phyloP scores from a whole-genome alignment of 176 grass and related monocot species.

The Sorghum bicolor region Sorghum_bicolor_NCBIv3 NC_012877.2:58131001-58131500 shows the following conservation, averaged over 20 bases:
- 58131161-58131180: background rate
- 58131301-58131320: background rate
- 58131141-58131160: background rate
- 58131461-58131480: constrained; percentile 92
- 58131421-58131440: constrained; percentile 96
- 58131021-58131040: background rate
- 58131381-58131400: constrained; percentile 66
- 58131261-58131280: background rate
- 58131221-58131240: background rate
- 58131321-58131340: constrained; percentile 61
- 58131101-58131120: background rate
- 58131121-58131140: background rate
- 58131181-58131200: background rate
- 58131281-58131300: background rate
- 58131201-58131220: background rate
- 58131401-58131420: constrained; percentile 74
- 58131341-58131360: constrained; percentile 74
- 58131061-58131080: background rate
- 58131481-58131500: constrained; percentile 51
- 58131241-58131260: background rate
- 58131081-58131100: background rate
- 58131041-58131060: background rate
- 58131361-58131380: constrained; percentile 94
- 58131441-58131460: constrained; percentile 85
- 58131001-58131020: background rate